These are phyloP conservation scores for Rhytidiadelphus loreus DNA, from an alignment of 225 moss, liverwort and hornwort species.

Conservation along the genomic window DNA sequence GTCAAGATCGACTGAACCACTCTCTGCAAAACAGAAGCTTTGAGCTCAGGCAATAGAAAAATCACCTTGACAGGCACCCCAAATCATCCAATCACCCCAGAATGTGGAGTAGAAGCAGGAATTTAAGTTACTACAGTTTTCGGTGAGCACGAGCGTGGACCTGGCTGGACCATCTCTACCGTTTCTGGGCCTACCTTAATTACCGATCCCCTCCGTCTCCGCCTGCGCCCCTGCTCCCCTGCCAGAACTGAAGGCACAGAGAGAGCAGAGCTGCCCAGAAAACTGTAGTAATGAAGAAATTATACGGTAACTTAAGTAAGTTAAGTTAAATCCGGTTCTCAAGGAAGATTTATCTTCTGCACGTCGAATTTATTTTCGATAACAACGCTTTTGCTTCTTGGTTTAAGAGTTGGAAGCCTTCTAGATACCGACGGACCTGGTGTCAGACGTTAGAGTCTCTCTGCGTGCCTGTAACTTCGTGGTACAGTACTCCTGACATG, in stretches of 20 bases:
- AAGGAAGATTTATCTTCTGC: not conserved
- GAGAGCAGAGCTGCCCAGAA: not conserved
- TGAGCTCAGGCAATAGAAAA: not conserved
- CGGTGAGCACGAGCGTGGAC: constrained; percentile 35
- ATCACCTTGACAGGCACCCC: not conserved
- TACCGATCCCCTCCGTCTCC: too few species aligned
- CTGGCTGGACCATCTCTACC: not conserved
- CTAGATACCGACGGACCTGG: not conserved
- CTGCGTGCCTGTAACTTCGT: not conserved
- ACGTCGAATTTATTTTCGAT: not conserved
- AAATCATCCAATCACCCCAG: constrained; percentile 2
- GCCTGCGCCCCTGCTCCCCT: not conserved
- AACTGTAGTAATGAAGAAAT: too few species aligned
- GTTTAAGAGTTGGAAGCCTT: not conserved
- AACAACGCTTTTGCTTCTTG: not conserved
- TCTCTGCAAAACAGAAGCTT: not conserved
- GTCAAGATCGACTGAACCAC: not conserved
- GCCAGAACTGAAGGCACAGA: not conserved
- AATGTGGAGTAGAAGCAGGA: not conserved
- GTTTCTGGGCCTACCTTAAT: not conserved
- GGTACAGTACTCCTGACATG: not conserved
- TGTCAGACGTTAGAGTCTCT: not conserved
- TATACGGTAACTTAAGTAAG: too few species aligned
- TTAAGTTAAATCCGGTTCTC: not conserved
- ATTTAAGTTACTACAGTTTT: not conserved